Conservation (phyloP, 2,329 filamentous ascomycete genomes). For the Mariannaea elegans region DNA sequence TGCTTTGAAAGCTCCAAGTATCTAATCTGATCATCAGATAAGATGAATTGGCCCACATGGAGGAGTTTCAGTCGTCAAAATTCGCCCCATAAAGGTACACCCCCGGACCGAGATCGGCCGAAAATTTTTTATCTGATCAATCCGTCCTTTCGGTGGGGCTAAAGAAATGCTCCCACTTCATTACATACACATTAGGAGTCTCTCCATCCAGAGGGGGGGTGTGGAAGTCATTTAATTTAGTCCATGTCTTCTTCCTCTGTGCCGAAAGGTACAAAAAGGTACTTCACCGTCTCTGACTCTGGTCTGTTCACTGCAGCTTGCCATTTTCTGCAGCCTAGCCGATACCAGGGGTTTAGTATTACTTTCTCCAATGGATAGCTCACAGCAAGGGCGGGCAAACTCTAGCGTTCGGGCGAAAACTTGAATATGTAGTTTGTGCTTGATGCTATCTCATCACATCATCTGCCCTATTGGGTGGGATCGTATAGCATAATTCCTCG, state of each 20-base stretch:
- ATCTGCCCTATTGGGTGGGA: too few species aligned
- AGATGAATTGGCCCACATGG: slow-evolving; percentile 43
- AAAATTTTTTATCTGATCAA: slow-evolving; percentile 42
- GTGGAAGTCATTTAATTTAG: background rate
- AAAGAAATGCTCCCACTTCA: slow-evolving; percentile 10
- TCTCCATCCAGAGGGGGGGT: slow-evolving; percentile 11
- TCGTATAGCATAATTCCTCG: too few species aligned
- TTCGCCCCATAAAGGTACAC: slow-evolving; percentile 20
- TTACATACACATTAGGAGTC: slow-evolving; percentile 29
- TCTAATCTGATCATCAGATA: slow-evolving; percentile 58
- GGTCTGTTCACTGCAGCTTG: too few species aligned
- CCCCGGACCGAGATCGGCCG: slow-evolving; percentile 36
- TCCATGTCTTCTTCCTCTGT: background rate
- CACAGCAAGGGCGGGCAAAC: too few species aligned
- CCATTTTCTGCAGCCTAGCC: too few species aligned
- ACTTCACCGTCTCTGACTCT: too few species aligned
- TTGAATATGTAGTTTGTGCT: too few species aligned
- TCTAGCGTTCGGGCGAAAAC: too few species aligned
- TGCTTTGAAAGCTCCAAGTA: slow-evolving; percentile 29
- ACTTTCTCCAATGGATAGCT: too few species aligned
- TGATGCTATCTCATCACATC: too few species aligned
- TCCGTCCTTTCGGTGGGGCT: slow-evolving; percentile 1
- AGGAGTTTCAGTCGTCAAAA: slow-evolving; percentile 1
- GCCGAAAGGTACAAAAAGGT: background rate
- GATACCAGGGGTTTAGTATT: too few species aligned